Evolutionary conservation across 345 rosid genomes (phyloP).

Genomic region (Heritiera littoralis): DNA sequence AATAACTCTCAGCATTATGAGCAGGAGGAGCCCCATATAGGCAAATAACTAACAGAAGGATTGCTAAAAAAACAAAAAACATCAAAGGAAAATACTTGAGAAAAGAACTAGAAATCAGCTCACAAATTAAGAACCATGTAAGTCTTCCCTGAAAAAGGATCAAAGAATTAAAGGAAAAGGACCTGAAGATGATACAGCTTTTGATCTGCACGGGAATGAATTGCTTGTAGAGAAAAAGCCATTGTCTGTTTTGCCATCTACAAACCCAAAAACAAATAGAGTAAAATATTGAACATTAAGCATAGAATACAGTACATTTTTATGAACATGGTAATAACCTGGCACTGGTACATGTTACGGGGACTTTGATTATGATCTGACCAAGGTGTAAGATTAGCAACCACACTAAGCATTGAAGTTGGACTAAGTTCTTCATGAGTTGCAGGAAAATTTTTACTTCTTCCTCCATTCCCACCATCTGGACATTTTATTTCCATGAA

Average conservation of each 20-base stretch:
- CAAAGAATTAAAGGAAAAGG: neutral
- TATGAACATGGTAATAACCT: conserved; percentile 44
- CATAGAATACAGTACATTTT: neutral
- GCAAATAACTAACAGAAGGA: neutral
- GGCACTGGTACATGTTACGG: conserved; percentile 97
- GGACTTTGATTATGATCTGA: conserved; percentile 99
- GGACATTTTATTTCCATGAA: conserved; percentile 97
- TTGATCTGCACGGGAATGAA: conserved; percentile 85
- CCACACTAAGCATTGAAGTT: conserved; percentile 91
- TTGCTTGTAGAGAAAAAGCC: conserved; percentile 88
- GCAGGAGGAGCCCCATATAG: neutral
- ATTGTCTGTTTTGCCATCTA: conserved; percentile 99
- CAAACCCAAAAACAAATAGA: conserved; percentile 3
- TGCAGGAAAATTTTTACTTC: conserved; percentile 65
- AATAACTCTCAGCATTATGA: neutral
- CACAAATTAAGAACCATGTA: neutral
- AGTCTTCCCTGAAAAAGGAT: neutral
- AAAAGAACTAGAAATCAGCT: neutral
- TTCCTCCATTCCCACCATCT: conserved; percentile 95
- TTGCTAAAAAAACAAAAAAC: neutral
- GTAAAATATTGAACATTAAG: conserved; percentile 19
- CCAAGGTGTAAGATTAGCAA: conserved; percentile 99
- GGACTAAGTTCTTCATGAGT: conserved; percentile 97
- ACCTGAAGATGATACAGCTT: conserved; percentile 98
- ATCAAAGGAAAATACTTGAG: neutral